Conservation (phyloP, 805 yeast genomes). For the Starmerella powellii region DNA sequence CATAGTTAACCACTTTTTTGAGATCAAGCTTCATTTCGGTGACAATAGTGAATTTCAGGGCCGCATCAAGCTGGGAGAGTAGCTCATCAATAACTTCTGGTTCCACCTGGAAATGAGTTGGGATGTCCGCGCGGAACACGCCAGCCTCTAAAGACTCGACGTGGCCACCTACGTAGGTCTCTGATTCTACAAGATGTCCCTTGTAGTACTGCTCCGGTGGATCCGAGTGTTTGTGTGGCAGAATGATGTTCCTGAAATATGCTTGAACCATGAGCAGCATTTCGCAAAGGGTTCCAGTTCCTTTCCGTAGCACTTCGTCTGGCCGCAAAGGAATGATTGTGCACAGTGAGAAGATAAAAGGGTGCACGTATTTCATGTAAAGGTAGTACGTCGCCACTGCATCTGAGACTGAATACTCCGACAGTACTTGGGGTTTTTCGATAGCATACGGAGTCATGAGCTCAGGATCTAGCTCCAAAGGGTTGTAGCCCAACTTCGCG, state of each 20-base stretch:
- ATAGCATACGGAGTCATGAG: constrained; percentile 96
- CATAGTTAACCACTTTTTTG: constrained; percentile 44
- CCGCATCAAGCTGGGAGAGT: constrained; percentile 55
- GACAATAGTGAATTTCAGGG: constrained; percentile 69
- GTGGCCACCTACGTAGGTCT: constrained; percentile 97
- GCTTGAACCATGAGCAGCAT: constrained; percentile 96
- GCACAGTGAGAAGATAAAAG: constrained; percentile 89
- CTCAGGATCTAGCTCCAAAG: constrained; percentile 94
- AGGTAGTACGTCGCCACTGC: constrained; percentile 97
- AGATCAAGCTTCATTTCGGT: constrained; percentile 75
- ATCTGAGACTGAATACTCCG: constrained; percentile 97
- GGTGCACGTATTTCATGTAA: constrained; percentile 93
- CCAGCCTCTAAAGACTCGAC: constrained; percentile 98
- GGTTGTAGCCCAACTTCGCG: constrained; percentile 88
- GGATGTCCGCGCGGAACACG: constrained; percentile 82
- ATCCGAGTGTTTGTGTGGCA: constrained; percentile 90
- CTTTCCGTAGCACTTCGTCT: constrained; percentile 89
- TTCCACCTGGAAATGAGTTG: constrained; percentile 63
- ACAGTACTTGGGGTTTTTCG: constrained; percentile 79
- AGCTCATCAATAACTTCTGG: constrained; percentile 74
- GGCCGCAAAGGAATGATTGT: constrained; percentile 93
- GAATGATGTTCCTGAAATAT: constrained; percentile 55
- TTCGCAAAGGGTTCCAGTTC: constrained; percentile 97
- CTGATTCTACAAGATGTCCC: constrained; percentile 87
- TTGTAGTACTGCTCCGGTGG: constrained; percentile 91